Evolutionary conservation across 306 rosid genomes (phyloP).

Genomic region (Fagus sylvatica): DNA sequence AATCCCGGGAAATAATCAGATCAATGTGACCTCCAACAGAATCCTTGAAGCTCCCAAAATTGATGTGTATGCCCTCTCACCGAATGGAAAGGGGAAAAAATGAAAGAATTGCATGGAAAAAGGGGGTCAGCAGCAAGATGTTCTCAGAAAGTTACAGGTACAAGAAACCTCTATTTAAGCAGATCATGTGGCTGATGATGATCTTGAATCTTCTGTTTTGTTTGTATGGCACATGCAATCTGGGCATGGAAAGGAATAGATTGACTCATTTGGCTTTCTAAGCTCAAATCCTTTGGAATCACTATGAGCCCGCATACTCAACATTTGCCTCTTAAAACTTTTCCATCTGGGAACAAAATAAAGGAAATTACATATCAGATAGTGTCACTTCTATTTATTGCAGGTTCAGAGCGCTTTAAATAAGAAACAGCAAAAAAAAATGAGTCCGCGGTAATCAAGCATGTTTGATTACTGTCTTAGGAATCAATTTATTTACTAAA

Average conservation of each 20-base stretch:
- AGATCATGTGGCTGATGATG: conserved; percentile 55
- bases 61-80: conserved; percentile 53
- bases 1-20: conserved; percentile 49
- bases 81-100: conserved; percentile 44
- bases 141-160: conserved; percentile 46
- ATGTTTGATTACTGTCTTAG: not conserved
- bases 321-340: conserved; percentile 83
- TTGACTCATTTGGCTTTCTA: conserved; percentile 85
- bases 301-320: conserved; percentile 78
- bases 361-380: conserved; percentile 20
- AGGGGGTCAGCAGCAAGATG: conserved; percentile 51
- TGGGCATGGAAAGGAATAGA: conserved; percentile 96
- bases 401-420: not conserved
- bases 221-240: conserved; percentile 90
- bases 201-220: conserved; percentile 59
- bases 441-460: not conserved
- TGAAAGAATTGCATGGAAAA: conserved; percentile 59
- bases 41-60: conserved; percentile 48
- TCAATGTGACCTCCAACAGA: conserved; percentile 51
- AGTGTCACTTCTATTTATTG: conserved; percentile 1
- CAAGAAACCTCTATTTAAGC: conserved; percentile 31
- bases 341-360: conserved; percentile 70
- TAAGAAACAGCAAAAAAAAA: not conserved
- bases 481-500: not conserved
- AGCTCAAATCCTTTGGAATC: conserved; percentile 92